Evolutionary conservation across 768 basidiomycete genomes (phyloP).

Genomic region (Coprinopsis sp.): DNA sequence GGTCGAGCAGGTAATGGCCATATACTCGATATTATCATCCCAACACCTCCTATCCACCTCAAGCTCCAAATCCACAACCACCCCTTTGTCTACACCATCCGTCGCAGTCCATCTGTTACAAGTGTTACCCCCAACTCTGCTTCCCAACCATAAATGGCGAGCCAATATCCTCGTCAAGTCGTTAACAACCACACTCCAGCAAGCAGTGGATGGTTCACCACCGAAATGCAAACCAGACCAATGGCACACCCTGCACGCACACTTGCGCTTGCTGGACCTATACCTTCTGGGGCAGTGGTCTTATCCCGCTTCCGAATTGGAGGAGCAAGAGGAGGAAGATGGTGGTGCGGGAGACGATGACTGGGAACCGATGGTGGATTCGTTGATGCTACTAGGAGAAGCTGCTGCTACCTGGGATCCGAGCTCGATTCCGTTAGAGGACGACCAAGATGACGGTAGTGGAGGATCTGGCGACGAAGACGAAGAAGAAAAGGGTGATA

Average conservation of each 20-base stretch:
- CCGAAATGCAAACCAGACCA: neutral
- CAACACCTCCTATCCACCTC: neutral
- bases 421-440: too few species aligned
- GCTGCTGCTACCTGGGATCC: too few species aligned
- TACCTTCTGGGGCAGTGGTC: constrained; percentile 60
- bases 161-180: neutral
- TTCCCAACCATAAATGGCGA: neutral
- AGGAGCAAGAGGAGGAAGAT: constrained; percentile 7
- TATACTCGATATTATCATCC: neutral
- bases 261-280: constrained; percentile 57
- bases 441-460: too few species aligned
- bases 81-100: neutral
- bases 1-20: too few species aligned
- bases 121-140: neutral
- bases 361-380: constrained; percentile 41
- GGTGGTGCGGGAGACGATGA: constrained; percentile 23
- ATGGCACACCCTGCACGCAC: constrained; percentile 29
- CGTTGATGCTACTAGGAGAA: constrained; percentile 26
- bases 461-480: constrained; percentile 27
- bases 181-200: neutral
- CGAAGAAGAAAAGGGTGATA: constrained; percentile 13
- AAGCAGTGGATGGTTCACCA: too few species aligned
- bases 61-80: neutral
- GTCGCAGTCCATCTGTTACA: neutral
- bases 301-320: constrained; percentile 8